phyloP scores from a whole-genome alignment of 179 eudicot genomes.

The Beta corolliflora region DNA sequence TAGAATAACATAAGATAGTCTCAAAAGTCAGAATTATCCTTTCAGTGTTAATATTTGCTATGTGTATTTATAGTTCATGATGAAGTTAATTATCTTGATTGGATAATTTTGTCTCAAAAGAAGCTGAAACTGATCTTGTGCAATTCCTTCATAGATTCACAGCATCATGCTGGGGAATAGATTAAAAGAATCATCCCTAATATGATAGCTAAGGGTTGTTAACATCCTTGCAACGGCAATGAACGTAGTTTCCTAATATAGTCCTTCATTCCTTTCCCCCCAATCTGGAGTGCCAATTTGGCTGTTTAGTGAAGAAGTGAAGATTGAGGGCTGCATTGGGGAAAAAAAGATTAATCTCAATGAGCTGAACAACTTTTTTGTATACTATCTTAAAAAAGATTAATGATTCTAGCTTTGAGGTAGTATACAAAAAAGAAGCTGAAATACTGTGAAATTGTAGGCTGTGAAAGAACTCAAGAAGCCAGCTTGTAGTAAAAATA shows the following conservation, averaged over 20 bases:
- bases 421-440: not conserved
- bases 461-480: not conserved
- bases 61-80: not conserved
- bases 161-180: not conserved
- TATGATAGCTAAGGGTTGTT: not conserved
- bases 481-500: not conserved
- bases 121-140: not conserved
- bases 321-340: too few species aligned
- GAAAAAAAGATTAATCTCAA: too few species aligned
- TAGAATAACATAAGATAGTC: too few species aligned
- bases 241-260: too few species aligned
- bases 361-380: too few species aligned
- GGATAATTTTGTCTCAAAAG: not conserved
- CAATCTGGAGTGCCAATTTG: too few species aligned
- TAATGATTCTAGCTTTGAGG: not conserved
- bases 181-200: not conserved
- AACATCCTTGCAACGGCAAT: not conserved
- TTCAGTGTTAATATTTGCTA: not conserved
- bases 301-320: too few species aligned
- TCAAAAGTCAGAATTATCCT: not conserved
- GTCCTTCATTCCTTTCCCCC: too few species aligned
- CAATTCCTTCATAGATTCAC: too few species aligned
- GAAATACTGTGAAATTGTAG: not conserved
- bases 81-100: not conserved
- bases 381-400: too few species aligned